Evolutionary conservation across 768 basidiomycete genomes (phyloP).

Genomic region (Dendrothele bispora): DNA sequence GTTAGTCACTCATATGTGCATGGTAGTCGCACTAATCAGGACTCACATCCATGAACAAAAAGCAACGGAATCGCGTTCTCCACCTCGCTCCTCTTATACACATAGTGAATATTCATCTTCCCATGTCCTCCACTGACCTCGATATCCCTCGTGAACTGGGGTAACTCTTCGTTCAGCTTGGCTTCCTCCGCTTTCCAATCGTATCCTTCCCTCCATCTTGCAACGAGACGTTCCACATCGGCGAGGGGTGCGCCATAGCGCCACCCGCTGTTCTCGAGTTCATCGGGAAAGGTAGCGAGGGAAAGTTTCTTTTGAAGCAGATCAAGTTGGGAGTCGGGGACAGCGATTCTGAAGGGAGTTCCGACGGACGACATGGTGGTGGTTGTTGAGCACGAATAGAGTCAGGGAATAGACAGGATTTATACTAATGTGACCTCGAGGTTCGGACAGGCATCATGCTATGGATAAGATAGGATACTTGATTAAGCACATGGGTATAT

Average conservation of each 20-base stretch:
- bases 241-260: slow-evolving; percentile 44
- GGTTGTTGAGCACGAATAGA: too few relatives aligned
- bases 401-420: too few relatives aligned
- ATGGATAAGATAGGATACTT: too few relatives aligned
- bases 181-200: slow-evolving; percentile 40
- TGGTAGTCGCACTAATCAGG: neutral
- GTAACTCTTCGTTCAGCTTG: slow-evolving; percentile 27
- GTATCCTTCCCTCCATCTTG: slow-evolving; percentile 41
- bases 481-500: too few relatives aligned
- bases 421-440: too few relatives aligned
- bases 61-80: slow-evolving; percentile 15
- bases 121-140: slow-evolving; percentile 29
- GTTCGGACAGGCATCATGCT: too few relatives aligned
- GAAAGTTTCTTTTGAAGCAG: slow-evolving; percentile 17
- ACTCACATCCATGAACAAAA: slow-evolving; percentile 11
- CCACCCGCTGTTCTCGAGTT: slow-evolving; percentile 19
- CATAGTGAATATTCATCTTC: slow-evolving; percentile 32
- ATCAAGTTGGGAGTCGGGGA: slow-evolving; percentile 16
- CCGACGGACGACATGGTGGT: neutral
- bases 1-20: neutral
- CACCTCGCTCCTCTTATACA: slow-evolving; percentile 28
- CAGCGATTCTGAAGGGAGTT: slow-evolving; percentile 15
- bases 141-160: slow-evolving; percentile 34
- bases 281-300: slow-evolving; percentile 20
- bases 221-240: slow-evolving; percentile 37